Evolutionary conservation across 2,329 filamentous ascomycete genomes (phyloP).

Genomic region (Calonectria crousiana): DNA sequence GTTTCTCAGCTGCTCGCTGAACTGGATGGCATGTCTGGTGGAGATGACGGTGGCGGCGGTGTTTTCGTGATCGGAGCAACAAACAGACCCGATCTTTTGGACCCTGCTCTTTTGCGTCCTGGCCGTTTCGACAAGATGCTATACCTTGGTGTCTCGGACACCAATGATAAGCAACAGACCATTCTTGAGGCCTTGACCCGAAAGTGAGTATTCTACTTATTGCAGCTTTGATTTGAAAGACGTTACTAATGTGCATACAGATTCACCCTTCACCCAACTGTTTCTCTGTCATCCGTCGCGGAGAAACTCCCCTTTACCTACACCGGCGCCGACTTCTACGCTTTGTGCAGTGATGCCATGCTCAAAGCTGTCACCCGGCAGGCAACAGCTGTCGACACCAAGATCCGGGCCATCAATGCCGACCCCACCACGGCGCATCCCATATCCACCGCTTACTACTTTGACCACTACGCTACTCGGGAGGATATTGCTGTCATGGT

Average conservation of each 20-base stretch:
- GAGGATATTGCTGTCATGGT: constrained; percentile 91
- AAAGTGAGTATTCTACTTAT: constrained; percentile 72
- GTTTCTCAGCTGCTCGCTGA: constrained; percentile 95
- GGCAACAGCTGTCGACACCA: constrained; percentile 84
- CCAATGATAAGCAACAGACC: constrained; percentile 94
- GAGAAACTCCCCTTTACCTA: constrained; percentile 91
- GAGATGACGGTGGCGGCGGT: constrained; percentile 84
- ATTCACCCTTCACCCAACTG: constrained; percentile 84
- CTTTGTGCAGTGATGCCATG: constrained; percentile 97
- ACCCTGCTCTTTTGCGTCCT: constrained; percentile 88
- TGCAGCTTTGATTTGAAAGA: neutral
- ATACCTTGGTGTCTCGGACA: constrained; percentile 95
- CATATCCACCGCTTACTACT: constrained; percentile 92
- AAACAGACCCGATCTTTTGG: constrained; percentile 92
- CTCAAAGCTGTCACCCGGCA: constrained; percentile 97
- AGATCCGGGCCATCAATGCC: constrained; percentile 78
- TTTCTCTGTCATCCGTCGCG: constrained; percentile 82
- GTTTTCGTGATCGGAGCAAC: constrained; percentile 98
- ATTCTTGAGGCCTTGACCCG: constrained; percentile 94
- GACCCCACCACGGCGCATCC: constrained; percentile 51
- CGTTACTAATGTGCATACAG: constrained; percentile 56
- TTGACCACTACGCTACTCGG: constrained; percentile 88
- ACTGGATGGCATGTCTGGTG: constrained; percentile 96
- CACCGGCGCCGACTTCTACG: constrained; percentile 97
- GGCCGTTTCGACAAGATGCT: constrained; percentile 99